Percentiles rank a stretch among this genome's conserved stretches.
phyloP scores from a whole-genome alignment of 345 rosid species.

The Salix purpurea region DNA sequence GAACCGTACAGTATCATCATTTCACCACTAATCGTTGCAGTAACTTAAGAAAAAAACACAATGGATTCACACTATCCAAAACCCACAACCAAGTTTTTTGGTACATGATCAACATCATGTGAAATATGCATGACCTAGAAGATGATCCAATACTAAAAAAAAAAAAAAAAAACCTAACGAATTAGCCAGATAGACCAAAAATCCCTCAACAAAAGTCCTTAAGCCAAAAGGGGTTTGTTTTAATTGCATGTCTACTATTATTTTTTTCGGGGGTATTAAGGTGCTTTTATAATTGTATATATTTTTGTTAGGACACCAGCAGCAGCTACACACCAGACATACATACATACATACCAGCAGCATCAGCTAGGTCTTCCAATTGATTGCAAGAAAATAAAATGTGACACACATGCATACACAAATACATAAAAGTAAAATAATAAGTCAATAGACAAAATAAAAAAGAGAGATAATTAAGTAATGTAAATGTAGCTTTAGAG shows the following conservation, averaged over 20 bases:
- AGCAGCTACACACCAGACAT: not conserved
- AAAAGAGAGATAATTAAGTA: constrained; percentile 5
- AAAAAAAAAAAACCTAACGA: not conserved
- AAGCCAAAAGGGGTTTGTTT: constrained; percentile 6
- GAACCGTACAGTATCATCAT: constrained; percentile 5
- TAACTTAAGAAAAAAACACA: not conserved
- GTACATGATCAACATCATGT: constrained; percentile 7
- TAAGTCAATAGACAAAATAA: not conserved
- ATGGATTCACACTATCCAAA: not conserved
- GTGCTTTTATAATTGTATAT: not conserved
- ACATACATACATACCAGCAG: not conserved
- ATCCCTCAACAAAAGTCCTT: not conserved
- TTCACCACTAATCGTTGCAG: not conserved
- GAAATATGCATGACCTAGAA: constrained; percentile 1
- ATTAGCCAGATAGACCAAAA: not conserved
- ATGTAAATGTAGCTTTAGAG: constrained; percentile 32
- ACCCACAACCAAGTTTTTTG: constrained; percentile 8
- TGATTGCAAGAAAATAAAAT: not conserved
- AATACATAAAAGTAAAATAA: not conserved
- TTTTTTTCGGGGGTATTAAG: not conserved
- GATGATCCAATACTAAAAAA: not conserved
- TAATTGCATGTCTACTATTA: not conserved
- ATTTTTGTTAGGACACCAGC: not conserved
- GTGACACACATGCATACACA: not conserved
- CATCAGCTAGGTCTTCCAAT: constrained; percentile 7